Conservation (phyloP, 2,329 filamentous ascomycete genomes). For the Sporothrix humicola region DNA sequence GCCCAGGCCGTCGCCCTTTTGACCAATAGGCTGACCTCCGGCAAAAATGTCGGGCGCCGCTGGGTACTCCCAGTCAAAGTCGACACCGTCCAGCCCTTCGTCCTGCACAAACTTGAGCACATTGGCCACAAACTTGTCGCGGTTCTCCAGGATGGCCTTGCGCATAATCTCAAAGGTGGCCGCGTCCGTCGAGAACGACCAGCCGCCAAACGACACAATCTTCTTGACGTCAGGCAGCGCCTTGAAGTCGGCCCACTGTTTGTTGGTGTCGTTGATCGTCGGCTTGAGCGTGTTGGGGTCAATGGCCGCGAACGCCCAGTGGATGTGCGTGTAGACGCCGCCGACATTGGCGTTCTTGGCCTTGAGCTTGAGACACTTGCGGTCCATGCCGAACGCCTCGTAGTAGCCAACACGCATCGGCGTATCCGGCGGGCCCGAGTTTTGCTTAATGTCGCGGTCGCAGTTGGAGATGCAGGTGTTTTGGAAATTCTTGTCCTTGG, state of each 20-base stretch:
- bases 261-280: slow-evolving; percentile 37
- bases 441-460: slow-evolving; percentile 44
- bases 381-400: slow-evolving; percentile 44
- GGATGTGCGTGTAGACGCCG: slow-evolving; percentile 41
- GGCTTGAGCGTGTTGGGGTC: slow-evolving; percentile 38
- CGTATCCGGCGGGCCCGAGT: slow-evolving; percentile 13
- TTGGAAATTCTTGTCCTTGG: slow-evolving; percentile 23
- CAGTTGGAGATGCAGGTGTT: slow-evolving; percentile 46
- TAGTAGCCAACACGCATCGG: slow-evolving; percentile 45
- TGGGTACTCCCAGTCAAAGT: slow-evolving; percentile 36
- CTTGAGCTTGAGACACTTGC: slow-evolving; percentile 44
- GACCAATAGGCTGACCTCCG: slow-evolving; percentile 43
- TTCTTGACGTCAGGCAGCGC: slow-evolving; percentile 44
- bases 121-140: slow-evolving; percentile 27
- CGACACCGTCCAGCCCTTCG: slow-evolving; percentile 32
- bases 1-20: slow-evolving; percentile 42
- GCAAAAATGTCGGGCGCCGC: slow-evolving; percentile 37
- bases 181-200: slow-evolving; percentile 49
- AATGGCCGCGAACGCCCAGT: slow-evolving; percentile 45
- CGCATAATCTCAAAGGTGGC: slow-evolving; percentile 48
- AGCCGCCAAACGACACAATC: slow-evolving; percentile 53
- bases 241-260: slow-evolving; percentile 44
- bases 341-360: slow-evolving; percentile 34
- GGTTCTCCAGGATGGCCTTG: slow-evolving; percentile 29
- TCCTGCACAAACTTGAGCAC: slow-evolving; percentile 29